A percentile compares a stretch with the other conserved stretches of the same genome.
phyloP scores from a whole-genome alignment of 768 basidiomycete genomes.

The Kwoniella sp. region DNA sequence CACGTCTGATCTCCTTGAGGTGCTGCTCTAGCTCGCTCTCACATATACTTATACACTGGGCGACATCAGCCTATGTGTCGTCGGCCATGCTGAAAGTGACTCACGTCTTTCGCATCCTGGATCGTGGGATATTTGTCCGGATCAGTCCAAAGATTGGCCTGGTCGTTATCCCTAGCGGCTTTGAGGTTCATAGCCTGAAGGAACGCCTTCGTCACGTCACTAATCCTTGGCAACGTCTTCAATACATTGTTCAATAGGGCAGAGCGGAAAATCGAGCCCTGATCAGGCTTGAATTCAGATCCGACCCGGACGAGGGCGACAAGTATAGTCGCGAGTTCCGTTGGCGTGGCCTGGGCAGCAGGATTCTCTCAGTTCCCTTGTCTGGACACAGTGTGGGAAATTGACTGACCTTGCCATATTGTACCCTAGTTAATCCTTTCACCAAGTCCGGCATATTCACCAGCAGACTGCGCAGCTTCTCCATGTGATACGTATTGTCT shows the following conservation, averaged over 20 bases:
- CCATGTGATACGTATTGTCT: slow-evolving; percentile 61
- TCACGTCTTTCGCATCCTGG: slow-evolving; percentile 61
- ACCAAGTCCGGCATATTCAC: slow-evolving; percentile 76
- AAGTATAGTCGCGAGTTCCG: slow-evolving; percentile 72
- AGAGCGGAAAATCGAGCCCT: slow-evolving; percentile 62
- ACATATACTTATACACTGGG: slow-evolving; percentile 62
- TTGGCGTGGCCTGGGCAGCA: slow-evolving; percentile 68
- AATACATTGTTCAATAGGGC: slow-evolving; percentile 67
- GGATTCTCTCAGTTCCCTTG: neutral
- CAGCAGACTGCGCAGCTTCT: slow-evolving; percentile 65
- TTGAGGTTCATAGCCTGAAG: slow-evolving; percentile 60
- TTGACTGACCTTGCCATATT: slow-evolving; percentile 73
- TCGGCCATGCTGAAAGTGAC: slow-evolving; percentile 21
- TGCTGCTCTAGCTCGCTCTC: slow-evolving; percentile 71
- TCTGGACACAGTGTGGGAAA: too few species aligned
- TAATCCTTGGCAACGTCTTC: slow-evolving; percentile 63
- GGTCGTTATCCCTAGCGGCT: slow-evolving; percentile 63
- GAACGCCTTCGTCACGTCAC: slow-evolving; percentile 57
- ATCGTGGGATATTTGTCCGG: slow-evolving; percentile 58
- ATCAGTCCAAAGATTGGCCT: slow-evolving; percentile 66
- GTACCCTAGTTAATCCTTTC: slow-evolving; percentile 77
- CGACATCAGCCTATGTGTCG: slow-evolving; percentile 2
- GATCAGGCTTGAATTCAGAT: slow-evolving; percentile 55
- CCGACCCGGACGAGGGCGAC: slow-evolving; percentile 70
- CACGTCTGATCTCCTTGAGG: slow-evolving; percentile 67